Evolutionary conservation across 176 grass and related monocot genomes (phyloP).

Genomic region (Tillandsia fasciculata): DNA sequence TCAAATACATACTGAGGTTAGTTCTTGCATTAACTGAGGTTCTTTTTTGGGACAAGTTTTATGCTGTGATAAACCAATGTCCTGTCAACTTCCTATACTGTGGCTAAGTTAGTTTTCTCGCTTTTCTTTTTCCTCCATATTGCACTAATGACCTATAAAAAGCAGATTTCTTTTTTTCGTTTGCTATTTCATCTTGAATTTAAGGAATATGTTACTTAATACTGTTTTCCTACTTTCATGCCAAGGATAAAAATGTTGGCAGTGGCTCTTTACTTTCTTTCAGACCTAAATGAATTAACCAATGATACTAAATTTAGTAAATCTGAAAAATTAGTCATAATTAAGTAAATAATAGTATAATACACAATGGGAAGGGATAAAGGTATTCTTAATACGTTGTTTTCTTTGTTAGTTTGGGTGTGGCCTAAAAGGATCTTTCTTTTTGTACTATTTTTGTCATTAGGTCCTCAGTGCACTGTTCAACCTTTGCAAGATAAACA

Average conservation of each 20-base stretch:
- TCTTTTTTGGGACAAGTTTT: neutral
- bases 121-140: neutral
- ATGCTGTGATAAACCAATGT: neutral
- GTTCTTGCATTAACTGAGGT: neutral
- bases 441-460: slow-evolving; percentile 4
- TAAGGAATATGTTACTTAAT: neutral
- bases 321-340: too few species aligned
- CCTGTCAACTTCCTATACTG: neutral
- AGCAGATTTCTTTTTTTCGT: neutral
- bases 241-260: neutral
- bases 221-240: neutral
- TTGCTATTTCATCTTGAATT: neutral
- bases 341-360: too few species aligned
- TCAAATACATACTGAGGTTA: slow-evolving; percentile 92
- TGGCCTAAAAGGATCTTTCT: slow-evolving; percentile 9
- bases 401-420: slow-evolving; percentile 2
- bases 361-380: too few species aligned
- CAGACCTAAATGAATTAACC: too few species aligned
- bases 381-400: neutral
- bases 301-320: too few species aligned
- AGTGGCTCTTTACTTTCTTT: neutral
- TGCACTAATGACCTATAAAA: neutral
- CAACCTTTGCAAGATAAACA: slow-evolving; percentile 99
- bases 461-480: slow-evolving; percentile 91
- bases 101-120: neutral